Conservation (phyloP, 2,329 filamentous ascomycete genomes). For the Calonectria ilicicola region DNA sequence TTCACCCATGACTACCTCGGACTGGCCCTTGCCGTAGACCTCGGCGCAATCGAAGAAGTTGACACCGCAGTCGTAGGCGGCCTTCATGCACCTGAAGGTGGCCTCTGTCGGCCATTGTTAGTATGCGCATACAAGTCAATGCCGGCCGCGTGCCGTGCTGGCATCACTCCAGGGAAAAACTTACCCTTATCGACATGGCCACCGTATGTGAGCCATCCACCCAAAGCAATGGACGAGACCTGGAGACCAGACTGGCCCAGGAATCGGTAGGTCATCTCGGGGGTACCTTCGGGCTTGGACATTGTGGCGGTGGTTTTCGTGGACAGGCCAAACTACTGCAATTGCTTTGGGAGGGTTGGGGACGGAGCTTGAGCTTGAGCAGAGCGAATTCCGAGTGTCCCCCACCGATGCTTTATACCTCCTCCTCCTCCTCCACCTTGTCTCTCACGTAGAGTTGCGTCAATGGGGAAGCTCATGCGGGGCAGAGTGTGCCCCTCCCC, state of each 20-base stretch:
- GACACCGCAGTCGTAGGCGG: conserved; percentile 69
- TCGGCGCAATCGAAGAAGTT: conserved; percentile 75
- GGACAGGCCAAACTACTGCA: neutral
- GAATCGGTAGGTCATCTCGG: conserved; percentile 77
- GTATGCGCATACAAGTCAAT: neutral
- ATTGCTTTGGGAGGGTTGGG: neutral
- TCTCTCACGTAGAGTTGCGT: neutral
- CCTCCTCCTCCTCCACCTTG: neutral
- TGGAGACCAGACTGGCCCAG: conserved; percentile 79
- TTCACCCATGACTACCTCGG: conserved; percentile 72
- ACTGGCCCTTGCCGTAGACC: conserved; percentile 68
- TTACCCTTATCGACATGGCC: conserved; percentile 77
- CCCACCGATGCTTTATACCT: conserved; percentile 20
- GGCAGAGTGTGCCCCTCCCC: conserved; percentile 22
- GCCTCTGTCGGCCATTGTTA: conserved; percentile 46
- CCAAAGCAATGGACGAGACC: conserved; percentile 79
- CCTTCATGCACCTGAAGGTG: conserved; percentile 71
- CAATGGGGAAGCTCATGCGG: conserved; percentile 27
- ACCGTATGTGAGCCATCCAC: conserved; percentile 80
- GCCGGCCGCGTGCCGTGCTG: neutral
- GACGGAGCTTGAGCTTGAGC: neutral
- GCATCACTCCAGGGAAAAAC: conserved; percentile 22
- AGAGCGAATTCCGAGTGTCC: neutral
- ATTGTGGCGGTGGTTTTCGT: conserved; percentile 39
- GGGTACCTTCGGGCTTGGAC: conserved; percentile 56